Percentiles rank a stretch among this genome's conserved stretches.
Evolutionary conservation across 306 rosid genomes (phyloP).

Genomic region (Dryas alaskensis): DNA sequence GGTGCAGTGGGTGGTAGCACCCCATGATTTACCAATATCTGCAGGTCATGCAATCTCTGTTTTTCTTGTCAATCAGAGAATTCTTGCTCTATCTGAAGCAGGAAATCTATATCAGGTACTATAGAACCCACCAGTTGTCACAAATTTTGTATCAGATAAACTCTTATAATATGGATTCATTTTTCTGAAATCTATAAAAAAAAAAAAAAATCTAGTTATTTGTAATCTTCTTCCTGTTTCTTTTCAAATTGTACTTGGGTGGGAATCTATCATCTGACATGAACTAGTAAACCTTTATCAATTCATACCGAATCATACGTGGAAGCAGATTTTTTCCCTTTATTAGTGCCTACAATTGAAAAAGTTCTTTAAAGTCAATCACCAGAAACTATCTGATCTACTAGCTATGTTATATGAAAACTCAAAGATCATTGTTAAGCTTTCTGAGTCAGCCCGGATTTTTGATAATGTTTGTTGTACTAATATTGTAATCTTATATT

Average conservation of each 20-base stretch:
- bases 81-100: conserved; percentile 78
- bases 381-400: background rate
- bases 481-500: background rate
- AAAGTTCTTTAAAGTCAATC: background rate
- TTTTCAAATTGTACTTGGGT: background rate
- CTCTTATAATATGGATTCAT: background rate
- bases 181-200: background rate
- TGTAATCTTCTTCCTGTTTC: background rate
- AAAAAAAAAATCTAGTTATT: background rate
- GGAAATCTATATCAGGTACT: conserved; percentile 76
- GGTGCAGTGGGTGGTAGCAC: conserved; percentile 85
- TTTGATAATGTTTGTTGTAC: background rate
- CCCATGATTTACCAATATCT: conserved; percentile 72
- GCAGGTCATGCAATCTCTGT: conserved; percentile 60
- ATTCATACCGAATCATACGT: too few species aligned
- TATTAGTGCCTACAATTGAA: too few species aligned
- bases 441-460: background rate
- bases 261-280: background rate
- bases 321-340: too few species aligned
- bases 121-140: conserved; percentile 11
- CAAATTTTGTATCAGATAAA: background rate
- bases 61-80: conserved; percentile 58
- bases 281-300: background rate
- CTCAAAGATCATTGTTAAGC: background rate
- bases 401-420: background rate